Base-by-base conservation (phyloP, 495 filamentous ascomycete genomes). In the Trichoderma asperelloides region DNA sequence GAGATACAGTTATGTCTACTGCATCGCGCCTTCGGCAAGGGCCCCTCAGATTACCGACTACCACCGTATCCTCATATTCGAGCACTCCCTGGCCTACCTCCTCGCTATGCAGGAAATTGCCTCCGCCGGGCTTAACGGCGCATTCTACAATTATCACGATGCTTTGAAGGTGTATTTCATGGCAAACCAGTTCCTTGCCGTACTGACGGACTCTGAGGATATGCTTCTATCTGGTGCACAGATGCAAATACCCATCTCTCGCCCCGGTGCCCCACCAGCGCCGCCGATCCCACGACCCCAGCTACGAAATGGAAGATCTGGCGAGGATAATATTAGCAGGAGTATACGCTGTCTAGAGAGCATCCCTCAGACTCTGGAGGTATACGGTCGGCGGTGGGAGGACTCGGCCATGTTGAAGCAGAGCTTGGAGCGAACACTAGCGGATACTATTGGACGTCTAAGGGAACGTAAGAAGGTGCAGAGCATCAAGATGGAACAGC, bases 1-100 rank as follows among this genome's bases (percentile, higher is more conserved):
- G 66, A 81, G 92, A 13, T 97, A 95, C 75, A 91, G 89, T 69
- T 92, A 88, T 68, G 86, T 96, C 60, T 90, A 95, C 74, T 87
- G 92, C 66, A 79, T 96, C 11, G 91, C 92, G 2, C 90, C 92
- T 1, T 89, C 87, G 27, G 83, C 87, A 4, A 79, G 87, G 69
- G 82, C 86, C n/a, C 86, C 88, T 5, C 76, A 80, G 0, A 80
- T 89, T 30, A 85, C 83, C 33, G 81, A 87, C 15, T 90, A 91
- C 70, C 89, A 84, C 49, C 87, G 89, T 69, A 77, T 85, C 12
- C 81, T 95, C 40, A 88, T 97, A 43, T 96, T 96, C 73, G 91
- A 94, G 69, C 87, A 91, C 70, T 87, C 86, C 70, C 85, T 94
- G 67, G 83, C 86, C 45, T 97, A 93, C 71, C 80, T 89, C 47